A percentile compares a stretch with the other conserved stretches of the same genome.
These are phyloP conservation scores for Verbena officinalis DNA, from an alignment of 257 asterid genomes.

Conservation along the genomic window DNA sequence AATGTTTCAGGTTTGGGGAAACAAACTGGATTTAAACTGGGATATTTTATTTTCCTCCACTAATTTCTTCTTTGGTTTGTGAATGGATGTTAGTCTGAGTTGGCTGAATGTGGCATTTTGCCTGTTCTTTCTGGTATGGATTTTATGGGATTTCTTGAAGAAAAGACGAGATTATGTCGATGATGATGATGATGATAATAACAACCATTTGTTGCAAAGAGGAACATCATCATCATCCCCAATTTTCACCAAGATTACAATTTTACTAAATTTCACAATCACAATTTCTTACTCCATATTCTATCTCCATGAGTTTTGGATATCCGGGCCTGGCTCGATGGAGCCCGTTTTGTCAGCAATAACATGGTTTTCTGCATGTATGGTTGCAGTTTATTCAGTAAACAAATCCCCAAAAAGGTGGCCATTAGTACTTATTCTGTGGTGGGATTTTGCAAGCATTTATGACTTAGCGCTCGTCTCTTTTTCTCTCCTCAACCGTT, in stretches of 20 bases:
- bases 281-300: conserved; percentile 44
- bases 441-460: conserved; percentile 66
- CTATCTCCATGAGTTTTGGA: conserved; percentile 48
- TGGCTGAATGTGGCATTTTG: conserved; percentile 50
- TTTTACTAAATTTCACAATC: conserved; percentile 43
- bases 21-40: not conserved
- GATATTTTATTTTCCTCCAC: not conserved
- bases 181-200: not conserved
- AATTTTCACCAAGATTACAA: conserved; percentile 41
- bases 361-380: conserved; percentile 59
- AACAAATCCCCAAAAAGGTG: conserved; percentile 41
- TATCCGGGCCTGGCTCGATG: conserved; percentile 9
- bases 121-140: conserved; percentile 47
- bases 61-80: not conserved
- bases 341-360: conserved; percentile 40
- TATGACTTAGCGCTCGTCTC: conserved; percentile 33
- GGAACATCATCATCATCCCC: conserved; percentile 35
- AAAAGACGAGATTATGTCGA: conserved; percentile 28
- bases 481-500: conserved; percentile 35
- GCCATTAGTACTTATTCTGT: conserved; percentile 64
- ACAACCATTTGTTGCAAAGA: conserved; percentile 16
- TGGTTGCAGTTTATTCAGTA: conserved; percentile 43
- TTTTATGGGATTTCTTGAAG: conserved; percentile 44
- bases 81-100: conserved; percentile 52
- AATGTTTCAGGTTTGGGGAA: conserved; percentile 22